Percentiles rank a stretch among this genome's conserved stretches.
Evolutionary conservation across 192 early-diverging fungal genomes (phyloP).

Genomic region (Backusella macrospora): DNA sequence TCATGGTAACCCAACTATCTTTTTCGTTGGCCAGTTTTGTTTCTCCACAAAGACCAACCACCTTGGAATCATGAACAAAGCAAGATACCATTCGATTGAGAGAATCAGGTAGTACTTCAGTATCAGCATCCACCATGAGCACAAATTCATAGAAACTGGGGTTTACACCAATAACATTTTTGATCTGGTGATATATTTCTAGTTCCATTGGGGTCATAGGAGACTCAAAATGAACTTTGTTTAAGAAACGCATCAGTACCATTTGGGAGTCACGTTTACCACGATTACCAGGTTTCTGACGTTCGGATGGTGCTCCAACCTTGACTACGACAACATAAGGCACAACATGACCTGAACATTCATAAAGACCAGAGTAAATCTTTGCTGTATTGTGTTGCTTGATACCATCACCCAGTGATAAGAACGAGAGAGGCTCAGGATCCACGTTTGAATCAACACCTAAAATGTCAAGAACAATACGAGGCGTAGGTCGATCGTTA

Average conservation of each 20-base stretch:
- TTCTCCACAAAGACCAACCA: slow-evolving; percentile 95
- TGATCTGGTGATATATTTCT: slow-evolving; percentile 98
- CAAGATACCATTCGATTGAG: slow-evolving; percentile 88
- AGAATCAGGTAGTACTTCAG: slow-evolving; percentile 86
- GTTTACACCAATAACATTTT: slow-evolving; percentile 96
- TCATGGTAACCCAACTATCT: slow-evolving; percentile 94
- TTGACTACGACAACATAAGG: slow-evolving; percentile 97
- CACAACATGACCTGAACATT: slow-evolving; percentile 89
- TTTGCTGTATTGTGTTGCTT: slow-evolving; percentile 97
- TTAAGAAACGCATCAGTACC: slow-evolving; percentile 95
- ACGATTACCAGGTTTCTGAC: slow-evolving; percentile 89
- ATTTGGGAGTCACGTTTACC: slow-evolving; percentile 99
- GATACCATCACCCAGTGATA: slow-evolving; percentile 87
- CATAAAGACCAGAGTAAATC: slow-evolving; percentile 96
- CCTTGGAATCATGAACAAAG: slow-evolving; percentile 88
- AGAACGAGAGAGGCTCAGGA: slow-evolving; percentile 84
- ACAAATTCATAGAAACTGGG: slow-evolving; percentile 95
- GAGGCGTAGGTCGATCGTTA: slow-evolving; percentile 94
- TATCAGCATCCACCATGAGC: slow-evolving; percentile 98
- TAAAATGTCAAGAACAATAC: slow-evolving; percentile 95
- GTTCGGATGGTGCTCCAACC: slow-evolving; percentile 86
- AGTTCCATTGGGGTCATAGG: slow-evolving; percentile 96
- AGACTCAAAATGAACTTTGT: slow-evolving; percentile 91
- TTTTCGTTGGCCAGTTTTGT: slow-evolving; percentile 92
- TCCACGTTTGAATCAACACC: slow-evolving; percentile 85